Percentiles rank a stretch among this genome's conserved stretches.
Evolutionary conservation across 1,139 yeast genomes (phyloP).

Genomic region (Pichia sp.): DNA sequence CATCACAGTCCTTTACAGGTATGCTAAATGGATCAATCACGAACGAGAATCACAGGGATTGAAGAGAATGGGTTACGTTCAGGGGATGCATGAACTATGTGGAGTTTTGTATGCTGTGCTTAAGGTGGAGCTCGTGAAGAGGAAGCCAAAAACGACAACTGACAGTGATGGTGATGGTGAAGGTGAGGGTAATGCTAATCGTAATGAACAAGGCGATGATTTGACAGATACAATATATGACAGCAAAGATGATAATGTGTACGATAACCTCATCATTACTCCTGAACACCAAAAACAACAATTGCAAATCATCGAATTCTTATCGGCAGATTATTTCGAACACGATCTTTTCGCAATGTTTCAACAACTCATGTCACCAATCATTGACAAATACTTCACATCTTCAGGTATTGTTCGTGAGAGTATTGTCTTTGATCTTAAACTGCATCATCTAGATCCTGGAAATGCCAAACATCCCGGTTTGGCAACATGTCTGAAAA

Average conservation of each 20-base stretch:
- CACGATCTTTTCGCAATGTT: conserved; percentile 45
- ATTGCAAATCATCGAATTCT: conserved; percentile 28
- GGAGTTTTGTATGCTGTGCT: conserved; percentile 45
- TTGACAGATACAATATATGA: not conserved
- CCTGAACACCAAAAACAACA: not conserved
- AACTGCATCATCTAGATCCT: conserved; percentile 32
- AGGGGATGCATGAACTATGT: conserved; percentile 63
- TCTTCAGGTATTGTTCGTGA: conserved; percentile 19
- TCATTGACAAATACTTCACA: conserved; percentile 36
- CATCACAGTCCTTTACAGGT: conserved; percentile 45
- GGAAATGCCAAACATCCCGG: conserved; percentile 30
- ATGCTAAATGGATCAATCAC: conserved; percentile 33
- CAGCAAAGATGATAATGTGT: not conserved
- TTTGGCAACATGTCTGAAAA: conserved; percentile 32
- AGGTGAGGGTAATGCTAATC: not conserved
- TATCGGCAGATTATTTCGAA: conserved; percentile 33
- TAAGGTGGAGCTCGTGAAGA: conserved; percentile 9
- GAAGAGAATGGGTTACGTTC: conserved; percentile 43
- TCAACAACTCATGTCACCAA: conserved; percentile 35
- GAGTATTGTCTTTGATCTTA: conserved; percentile 42
- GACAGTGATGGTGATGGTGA: conserved; percentile 13
- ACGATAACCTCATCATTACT: not conserved
- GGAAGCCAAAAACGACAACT: not conserved
- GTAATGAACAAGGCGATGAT: not conserved
- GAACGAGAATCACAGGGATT: conserved; percentile 32